A percentile compares a stretch with the other conserved stretches of the same genome.
Conservation (phyloP, 2,329 filamentous ascomycete species). For the Aspergillus pseudoviridinutans region DNA sequence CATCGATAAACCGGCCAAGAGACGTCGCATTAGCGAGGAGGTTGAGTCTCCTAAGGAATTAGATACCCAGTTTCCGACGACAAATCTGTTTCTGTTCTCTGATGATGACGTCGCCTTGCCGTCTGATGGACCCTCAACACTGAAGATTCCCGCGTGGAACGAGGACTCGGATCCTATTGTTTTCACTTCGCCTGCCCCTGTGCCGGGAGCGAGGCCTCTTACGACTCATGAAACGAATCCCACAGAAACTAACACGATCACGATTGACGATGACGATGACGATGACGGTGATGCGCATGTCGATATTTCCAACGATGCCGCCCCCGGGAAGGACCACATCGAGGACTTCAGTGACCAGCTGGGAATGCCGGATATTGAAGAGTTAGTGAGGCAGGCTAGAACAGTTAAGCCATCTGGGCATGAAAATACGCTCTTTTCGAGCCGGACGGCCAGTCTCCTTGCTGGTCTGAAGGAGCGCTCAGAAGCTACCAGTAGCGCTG, state of each 20-base stretch:
- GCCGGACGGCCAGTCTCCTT: constrained; percentile 39
- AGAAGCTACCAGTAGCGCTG: neutral
- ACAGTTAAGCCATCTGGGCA: constrained; percentile 13
- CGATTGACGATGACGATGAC: constrained; percentile 34
- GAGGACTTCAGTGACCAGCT: constrained; percentile 34
- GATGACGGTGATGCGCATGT: neutral
- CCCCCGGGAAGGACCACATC: constrained; percentile 19
- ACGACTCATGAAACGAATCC: neutral
- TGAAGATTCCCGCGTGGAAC: constrained; percentile 8
- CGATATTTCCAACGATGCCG: neutral
- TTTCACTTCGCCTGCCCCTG: constrained; percentile 40
- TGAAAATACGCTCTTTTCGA: constrained; percentile 28
- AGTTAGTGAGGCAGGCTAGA: constrained; percentile 20
- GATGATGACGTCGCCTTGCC: constrained; percentile 25
- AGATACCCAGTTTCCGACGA: neutral
- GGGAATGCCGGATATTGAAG: constrained; percentile 21
- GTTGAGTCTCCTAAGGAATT: constrained; percentile 1
- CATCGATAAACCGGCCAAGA: constrained; percentile 28
- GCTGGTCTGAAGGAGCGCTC: constrained; percentile 25
- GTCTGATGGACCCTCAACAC: constrained; percentile 1
- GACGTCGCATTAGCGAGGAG: constrained; percentile 27
- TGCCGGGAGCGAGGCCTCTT: constrained; percentile 11
- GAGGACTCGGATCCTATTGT: constrained; percentile 39
- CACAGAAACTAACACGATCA: constrained; percentile 25
- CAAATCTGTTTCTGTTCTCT: constrained; percentile 23